Percentiles rank a stretch among this genome's conserved stretches.
These are phyloP conservation scores for Podila minutissima DNA, from an alignment of 192 early-diverging fungal species.

Conservation along the genomic window DNA sequence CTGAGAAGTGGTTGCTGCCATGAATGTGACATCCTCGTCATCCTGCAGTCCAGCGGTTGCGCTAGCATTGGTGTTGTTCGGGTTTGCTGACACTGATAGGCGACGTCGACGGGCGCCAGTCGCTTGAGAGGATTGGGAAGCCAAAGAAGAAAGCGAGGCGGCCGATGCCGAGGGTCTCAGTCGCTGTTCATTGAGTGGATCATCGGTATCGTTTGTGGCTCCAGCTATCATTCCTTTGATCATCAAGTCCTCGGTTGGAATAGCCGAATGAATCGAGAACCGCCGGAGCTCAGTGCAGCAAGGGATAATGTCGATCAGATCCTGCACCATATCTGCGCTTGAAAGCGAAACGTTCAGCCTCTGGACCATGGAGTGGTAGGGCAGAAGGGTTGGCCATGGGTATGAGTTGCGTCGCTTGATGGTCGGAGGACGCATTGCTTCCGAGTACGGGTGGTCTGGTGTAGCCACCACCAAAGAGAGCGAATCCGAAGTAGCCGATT, in stretches of 20 bases:
- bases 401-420: slow-evolving; percentile 33
- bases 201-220: slow-evolving; percentile 11
- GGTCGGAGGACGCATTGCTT: neutral
- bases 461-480: neutral
- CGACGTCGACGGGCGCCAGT: neutral
- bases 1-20: slow-evolving; percentile 21
- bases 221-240: slow-evolving; percentile 19
- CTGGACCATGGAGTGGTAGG: slow-evolving; percentile 43
- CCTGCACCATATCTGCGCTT: slow-evolving; percentile 33
- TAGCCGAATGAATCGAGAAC: slow-evolving; percentile 26
- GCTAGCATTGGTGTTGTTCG: slow-evolving; percentile 7
- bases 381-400: slow-evolving; percentile 45
- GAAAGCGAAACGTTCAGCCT: slow-evolving; percentile 29
- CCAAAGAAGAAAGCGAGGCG: neutral
- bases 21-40: slow-evolving; percentile 35
- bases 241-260: slow-evolving; percentile 36
- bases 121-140: neutral
- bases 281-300: slow-evolving; percentile 38
- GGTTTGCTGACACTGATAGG: slow-evolving; percentile 10
- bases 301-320: slow-evolving; percentile 35
- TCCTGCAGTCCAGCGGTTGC: slow-evolving; percentile 15
- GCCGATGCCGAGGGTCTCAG: neutral
- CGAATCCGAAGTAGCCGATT: neutral
- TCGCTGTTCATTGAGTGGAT: slow-evolving; percentile 9
- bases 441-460: neutral